Percentiles rank a stretch among this genome's conserved stretches.
Conservation (phyloP, 768 basidiomycete species). For the Mycena indigotica region DNA sequence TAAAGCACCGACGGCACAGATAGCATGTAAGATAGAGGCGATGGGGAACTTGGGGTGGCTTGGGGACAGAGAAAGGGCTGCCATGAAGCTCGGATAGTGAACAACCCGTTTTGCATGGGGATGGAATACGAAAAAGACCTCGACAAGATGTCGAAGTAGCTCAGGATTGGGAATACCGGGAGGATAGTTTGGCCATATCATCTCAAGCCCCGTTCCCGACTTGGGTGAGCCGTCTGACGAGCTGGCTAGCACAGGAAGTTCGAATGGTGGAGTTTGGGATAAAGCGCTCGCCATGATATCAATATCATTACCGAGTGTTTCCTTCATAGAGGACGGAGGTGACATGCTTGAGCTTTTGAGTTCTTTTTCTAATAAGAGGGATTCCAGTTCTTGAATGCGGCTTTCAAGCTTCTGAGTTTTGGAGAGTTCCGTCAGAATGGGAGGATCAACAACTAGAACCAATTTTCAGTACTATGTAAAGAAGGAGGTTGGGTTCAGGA, state of each 20-base stretch:
- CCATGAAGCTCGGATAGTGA: constrained; percentile 66
- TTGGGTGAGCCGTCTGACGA: constrained; percentile 17
- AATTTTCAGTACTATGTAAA: background rate
- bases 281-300: constrained; percentile 12
- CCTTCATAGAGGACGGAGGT: constrained; percentile 7
- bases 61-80: constrained; percentile 63
- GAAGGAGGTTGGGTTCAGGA: constrained; percentile 9
- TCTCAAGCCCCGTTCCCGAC: constrained; percentile 33
- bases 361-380: constrained; percentile 63
- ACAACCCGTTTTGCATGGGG: constrained; percentile 74
- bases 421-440: constrained; percentile 34
- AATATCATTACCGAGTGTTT: constrained; percentile 8
- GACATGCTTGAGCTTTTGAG: constrained; percentile 14
- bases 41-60: constrained; percentile 75
- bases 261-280: constrained; percentile 6
- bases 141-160: constrained; percentile 57
- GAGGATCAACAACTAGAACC: constrained; percentile 3
- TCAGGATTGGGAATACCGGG: constrained; percentile 60
- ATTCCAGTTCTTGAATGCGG: constrained; percentile 64
- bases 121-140: constrained; percentile 74
- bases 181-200: constrained; percentile 65
- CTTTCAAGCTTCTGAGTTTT: constrained; percentile 4
- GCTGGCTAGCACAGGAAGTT: background rate
- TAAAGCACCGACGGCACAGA: constrained; percentile 77
- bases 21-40: constrained; percentile 75